Percentiles rank a stretch among this genome's conserved stretches.
Conservation (phyloP, 176 grass and related monocot genomes). For the Themeda triandra region DNA sequence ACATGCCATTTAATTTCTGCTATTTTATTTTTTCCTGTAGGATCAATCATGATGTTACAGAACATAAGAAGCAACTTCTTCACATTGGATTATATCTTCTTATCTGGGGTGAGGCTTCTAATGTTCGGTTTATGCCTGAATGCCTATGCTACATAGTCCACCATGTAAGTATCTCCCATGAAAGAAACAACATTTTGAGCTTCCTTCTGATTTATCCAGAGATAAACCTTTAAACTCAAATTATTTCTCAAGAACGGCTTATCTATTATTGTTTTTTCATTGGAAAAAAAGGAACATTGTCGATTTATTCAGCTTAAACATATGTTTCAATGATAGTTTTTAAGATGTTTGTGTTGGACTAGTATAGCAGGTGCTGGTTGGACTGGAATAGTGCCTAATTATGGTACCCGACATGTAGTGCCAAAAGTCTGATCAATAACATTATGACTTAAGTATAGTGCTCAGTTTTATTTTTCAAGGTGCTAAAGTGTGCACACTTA, state of each 20-base stretch:
- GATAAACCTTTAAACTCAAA: neutral
- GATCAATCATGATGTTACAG: neutral
- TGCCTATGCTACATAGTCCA: no score
- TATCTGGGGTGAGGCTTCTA: slow-evolving; percentile 64
- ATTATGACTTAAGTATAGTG: slow-evolving; percentile 12
- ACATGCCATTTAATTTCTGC: neutral
- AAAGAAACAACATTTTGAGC: slow-evolving; percentile 2
- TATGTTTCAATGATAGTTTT: neutral
- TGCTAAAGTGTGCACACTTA: no score
- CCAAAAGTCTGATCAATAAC: neutral
- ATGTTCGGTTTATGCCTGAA: no score
- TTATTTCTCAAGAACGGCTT: slow-evolving; percentile 4
- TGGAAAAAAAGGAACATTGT: neutral
- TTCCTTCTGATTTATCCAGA: slow-evolving; percentile 1
- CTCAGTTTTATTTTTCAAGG: no score
- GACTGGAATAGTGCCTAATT: neutral
- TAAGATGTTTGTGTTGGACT: neutral
- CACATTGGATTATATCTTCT: slow-evolving; percentile 79
- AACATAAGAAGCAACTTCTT: slow-evolving; percentile 51
- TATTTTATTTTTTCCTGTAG: slow-evolving; percentile 20
- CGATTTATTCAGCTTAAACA: neutral
- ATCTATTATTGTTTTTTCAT: neutral
- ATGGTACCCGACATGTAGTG: no score
- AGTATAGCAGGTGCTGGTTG: neutral
- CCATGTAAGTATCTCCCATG: slow-evolving; percentile 7